Base-by-base conservation (phyloP, 2,329 filamentous ascomycete genomes). In the Aspergillus pseudoviridinutans region DNA sequence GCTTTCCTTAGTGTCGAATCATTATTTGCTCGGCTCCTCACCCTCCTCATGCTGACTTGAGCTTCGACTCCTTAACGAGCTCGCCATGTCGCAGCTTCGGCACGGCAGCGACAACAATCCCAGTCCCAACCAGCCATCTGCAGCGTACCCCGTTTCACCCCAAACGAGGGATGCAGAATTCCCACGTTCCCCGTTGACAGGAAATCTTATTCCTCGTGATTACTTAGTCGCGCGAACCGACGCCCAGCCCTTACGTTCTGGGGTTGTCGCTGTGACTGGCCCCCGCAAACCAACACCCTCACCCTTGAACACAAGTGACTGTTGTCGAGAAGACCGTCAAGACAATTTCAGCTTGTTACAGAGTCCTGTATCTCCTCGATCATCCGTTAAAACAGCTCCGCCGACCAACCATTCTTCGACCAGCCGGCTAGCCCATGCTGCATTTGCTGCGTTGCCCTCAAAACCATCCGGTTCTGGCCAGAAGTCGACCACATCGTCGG, bases 161-260 rank as follows among this genome's bases (percentile, higher is more conserved):
- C 51, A 54, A 50, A 32, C 60, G 24, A 55, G 55, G 51, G 55
- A 57, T 50, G 56, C 49, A 49, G 22, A 57, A 20, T 53, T 57
- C 42, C 46, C 53, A 44, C 57, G 63, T 46, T 51, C 63, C 22
- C 53, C 63, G 54, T 51, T 55, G 32, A 61, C 59, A 54, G 66
- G 61, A 58, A 68, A 68, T 60, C 61, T 74, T 35, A 72, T 74
- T 53, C 68, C 73, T 53, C 68, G 72, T 55, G 71, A 75, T 61
- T 73, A 72, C 61, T 53, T 73, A 60, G 63, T 61, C 54, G 59
- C 68, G 54, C 68, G 68, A 61, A 64, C 70, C 49, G 66, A 73
- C 58, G 61, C 54, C 44, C 64, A 64, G 57, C 51, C 60, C 52
- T 58, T 63, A 54, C 66, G 60, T 59, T 58, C 66, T 28, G 62